A percentile compares a stretch with the other conserved stretches of the same genome.
These are phyloP conservation scores for Fusarium sp. DNA, from an alignment of 2,329 filamentous ascomycete genomes.

Conservation along the genomic window DNA sequence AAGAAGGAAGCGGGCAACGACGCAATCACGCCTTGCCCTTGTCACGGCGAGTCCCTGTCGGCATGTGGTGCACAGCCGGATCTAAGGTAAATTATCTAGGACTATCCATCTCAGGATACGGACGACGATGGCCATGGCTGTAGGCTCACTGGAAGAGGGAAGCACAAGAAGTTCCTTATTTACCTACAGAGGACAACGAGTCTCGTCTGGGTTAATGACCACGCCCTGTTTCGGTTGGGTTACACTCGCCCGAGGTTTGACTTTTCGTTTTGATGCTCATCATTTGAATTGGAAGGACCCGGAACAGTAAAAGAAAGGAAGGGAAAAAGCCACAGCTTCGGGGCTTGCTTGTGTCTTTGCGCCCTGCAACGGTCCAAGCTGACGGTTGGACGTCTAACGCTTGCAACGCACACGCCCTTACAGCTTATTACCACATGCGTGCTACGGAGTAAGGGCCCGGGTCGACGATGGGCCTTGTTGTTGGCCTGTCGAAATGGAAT, in stretches of 20 bases:
- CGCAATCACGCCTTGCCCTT: slow-evolving; percentile 31
- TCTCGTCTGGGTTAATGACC: background rate
- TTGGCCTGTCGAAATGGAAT: slow-evolving; percentile 30
- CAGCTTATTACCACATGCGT: slow-evolving; percentile 17
- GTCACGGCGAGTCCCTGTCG: slow-evolving; percentile 37
- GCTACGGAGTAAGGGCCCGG: slow-evolving; percentile 8
- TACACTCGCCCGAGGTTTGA: slow-evolving; percentile 3
- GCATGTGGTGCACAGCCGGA: slow-evolving; percentile 41
- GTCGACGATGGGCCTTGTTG: slow-evolving; percentile 28
- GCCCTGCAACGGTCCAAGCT: slow-evolving; percentile 5
- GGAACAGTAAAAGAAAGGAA: background rate
- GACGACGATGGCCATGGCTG: slow-evolving; percentile 6
- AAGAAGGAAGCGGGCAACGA: slow-evolving; percentile 32
- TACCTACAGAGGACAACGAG: background rate
- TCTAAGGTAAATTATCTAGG: slow-evolving; percentile 39
- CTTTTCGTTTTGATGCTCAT: slow-evolving; percentile 10
- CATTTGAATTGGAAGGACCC: slow-evolving; percentile 14
- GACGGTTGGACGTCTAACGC: slow-evolving; percentile 27
- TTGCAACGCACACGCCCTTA: slow-evolving; percentile 32
- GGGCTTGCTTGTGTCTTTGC: slow-evolving; percentile 9
- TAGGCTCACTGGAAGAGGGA: slow-evolving; percentile 4
- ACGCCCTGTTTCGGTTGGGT: slow-evolving; percentile 13
- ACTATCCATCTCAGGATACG: slow-evolving; percentile 37
- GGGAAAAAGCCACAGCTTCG: slow-evolving; percentile 4
- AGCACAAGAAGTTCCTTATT: slow-evolving; percentile 15